These are phyloP conservation scores for Solanum tarapatanum DNA, from an alignment of 257 asterid species.

Conservation along the genomic window DNA sequence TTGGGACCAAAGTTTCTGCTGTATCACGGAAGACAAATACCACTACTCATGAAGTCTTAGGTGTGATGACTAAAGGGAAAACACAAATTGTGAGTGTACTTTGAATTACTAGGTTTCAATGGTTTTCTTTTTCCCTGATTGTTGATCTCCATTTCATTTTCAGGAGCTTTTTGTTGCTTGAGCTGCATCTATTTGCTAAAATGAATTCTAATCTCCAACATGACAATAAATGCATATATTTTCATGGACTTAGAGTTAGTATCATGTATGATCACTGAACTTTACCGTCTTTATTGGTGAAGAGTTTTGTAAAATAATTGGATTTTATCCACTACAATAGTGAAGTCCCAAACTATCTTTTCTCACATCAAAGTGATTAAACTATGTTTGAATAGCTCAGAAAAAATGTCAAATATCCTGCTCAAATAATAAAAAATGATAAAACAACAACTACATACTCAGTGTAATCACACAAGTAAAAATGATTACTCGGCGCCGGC, in stretches of 20 bases:
- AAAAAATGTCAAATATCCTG: too few relatives aligned
- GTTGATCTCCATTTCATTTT: not conserved
- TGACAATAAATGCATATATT: not conserved
- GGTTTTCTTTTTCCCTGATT: not conserved
- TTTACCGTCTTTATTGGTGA: too few relatives aligned
- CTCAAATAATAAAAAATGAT: too few relatives aligned
- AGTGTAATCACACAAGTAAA: too few relatives aligned
- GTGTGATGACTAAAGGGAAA: slow-evolving; percentile 64
- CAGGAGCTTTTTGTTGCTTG: not conserved
- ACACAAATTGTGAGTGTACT: slow-evolving; percentile 70
- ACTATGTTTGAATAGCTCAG: too few relatives aligned
- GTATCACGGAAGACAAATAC: slow-evolving; percentile 87
- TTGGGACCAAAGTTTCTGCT: slow-evolving; percentile 87
- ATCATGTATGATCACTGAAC: too few relatives aligned
- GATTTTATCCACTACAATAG: too few relatives aligned
- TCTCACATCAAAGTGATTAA: too few relatives aligned
- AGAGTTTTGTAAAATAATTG: too few relatives aligned
- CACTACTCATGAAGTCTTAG: slow-evolving; percentile 80
- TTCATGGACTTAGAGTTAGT: not conserved
- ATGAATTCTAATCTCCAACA: not conserved
- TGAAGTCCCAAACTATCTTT: too few relatives aligned
- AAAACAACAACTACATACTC: too few relatives aligned
- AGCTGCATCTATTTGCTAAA: not conserved
- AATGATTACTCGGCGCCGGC: too few relatives aligned
- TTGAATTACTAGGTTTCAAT: not conserved